These are phyloP conservation scores for Rhizopogon vesiculosus DNA, from an alignment of 768 basidiomycete species.

Conservation along the genomic window DNA sequence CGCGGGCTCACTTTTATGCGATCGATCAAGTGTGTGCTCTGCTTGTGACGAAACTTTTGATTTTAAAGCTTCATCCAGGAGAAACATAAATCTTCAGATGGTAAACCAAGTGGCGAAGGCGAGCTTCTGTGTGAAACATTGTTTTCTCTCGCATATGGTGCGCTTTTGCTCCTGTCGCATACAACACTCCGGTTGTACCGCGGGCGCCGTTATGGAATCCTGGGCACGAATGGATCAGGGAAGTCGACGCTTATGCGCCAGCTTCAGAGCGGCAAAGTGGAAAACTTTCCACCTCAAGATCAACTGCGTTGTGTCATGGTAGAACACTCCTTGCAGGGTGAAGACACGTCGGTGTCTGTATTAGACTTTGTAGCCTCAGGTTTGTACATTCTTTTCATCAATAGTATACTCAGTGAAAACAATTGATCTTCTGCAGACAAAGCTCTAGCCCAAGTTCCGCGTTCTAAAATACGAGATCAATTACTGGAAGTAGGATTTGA, in stretches of 20 bases:
- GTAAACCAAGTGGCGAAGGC: conserved; percentile 60
- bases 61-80: conserved; percentile 35
- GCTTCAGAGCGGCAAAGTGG: conserved; percentile 90
- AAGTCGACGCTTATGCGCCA: conserved; percentile 97
- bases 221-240: conserved; percentile 94
- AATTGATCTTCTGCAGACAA: conserved; percentile 46
- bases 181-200: conserved; percentile 86
- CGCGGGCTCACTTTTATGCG: conserved; percentile 69
- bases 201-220: conserved; percentile 91
- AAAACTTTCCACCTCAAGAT: conserved; percentile 90
- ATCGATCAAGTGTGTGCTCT: conserved; percentile 57
- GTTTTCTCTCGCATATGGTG: conserved; percentile 95
- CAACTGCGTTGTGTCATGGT: conserved; percentile 93
- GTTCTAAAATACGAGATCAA: conserved; percentile 71
- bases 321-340: conserved; percentile 93
- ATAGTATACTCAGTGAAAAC: neutral
- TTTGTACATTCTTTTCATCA: conserved; percentile 26
- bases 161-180: conserved; percentile 89
- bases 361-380: conserved; percentile 89
- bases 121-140: conserved; percentile 89
- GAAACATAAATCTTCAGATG: conserved; percentile 43
- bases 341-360: conserved; percentile 78
- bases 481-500: conserved; percentile 90
- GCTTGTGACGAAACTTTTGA: conserved; percentile 6
- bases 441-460: conserved; percentile 55